Base-by-base conservation (phyloP, 2,329 filamentous ascomycete species). In the Elsinoe fawcettii region DNA sequence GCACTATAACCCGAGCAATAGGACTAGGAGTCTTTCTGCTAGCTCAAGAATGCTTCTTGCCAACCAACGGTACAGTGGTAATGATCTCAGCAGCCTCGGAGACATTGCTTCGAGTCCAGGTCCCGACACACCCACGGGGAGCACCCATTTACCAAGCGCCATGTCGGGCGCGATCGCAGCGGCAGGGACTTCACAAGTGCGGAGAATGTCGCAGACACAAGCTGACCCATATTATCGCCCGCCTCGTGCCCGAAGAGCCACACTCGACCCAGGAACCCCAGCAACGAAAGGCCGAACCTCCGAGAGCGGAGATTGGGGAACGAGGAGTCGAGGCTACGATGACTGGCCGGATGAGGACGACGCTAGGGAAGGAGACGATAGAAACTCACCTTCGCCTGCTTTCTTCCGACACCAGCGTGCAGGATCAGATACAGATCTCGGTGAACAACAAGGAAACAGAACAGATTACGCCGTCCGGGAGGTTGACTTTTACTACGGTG, bases 401-500 rank as follows among this genome's bases (percentile, higher is more conserved):
- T 81, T 81, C 64, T 67, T 82, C 27, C 75, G 77, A 18, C 70
- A 71, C 47, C 67, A 71, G 46, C 67, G 69, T 14, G 70, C 77
- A 25, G 72, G 74, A 43, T 80, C 80, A 12, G 80, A 84, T 58
- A 74, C 79, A n/a, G 77, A 79, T 6, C 32, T 34, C 6, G 74
- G 77, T 16, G 75, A 79, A 53, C 69, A 69, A 58, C 70, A 64
- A 62, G 75, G 73, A 58, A 84, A 82, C 20, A 79, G 83, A 47
- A 85, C 87, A 1, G 92, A 99, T 67, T 97, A 97, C 67, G 86
- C 91, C 1, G 93, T 92, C 0, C 86, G 93, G 57, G 93, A 99
- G 71, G 90, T 95, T 0, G 93, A 99, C 70, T 96, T 96, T 66
- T 97, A 97, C 72, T 97, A 99, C 66, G 88, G 90, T 8, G 87